Conservation (phyloP, 1,139 yeast species). For the Nakaseomyces glabratus region DNA sequence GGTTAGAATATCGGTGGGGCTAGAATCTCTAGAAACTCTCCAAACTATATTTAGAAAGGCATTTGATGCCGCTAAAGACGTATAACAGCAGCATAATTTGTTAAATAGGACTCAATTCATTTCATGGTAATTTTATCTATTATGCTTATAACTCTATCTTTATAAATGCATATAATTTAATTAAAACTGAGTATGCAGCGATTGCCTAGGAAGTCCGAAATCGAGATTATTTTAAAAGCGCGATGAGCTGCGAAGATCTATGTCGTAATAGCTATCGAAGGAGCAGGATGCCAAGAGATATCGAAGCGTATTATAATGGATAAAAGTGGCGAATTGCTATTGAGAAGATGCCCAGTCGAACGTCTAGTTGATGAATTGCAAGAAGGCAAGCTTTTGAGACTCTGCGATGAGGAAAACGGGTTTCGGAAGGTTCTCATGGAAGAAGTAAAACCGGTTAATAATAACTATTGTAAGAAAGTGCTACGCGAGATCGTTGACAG, state of each 20-base stretch:
- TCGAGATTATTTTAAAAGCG: too few relatives aligned
- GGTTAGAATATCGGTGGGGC: conserved; percentile 79
- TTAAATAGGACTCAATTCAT: too few relatives aligned
- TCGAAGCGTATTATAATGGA: too few relatives aligned
- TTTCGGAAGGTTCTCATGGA: neutral
- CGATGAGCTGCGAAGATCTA: too few relatives aligned
- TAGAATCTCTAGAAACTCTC: conserved; percentile 41
- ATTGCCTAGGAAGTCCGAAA: too few relatives aligned
- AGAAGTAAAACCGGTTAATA: neutral
- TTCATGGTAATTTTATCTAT: too few relatives aligned
- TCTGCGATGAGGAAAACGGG: neutral
- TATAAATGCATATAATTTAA: too few relatives aligned
- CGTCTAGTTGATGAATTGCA: neutral
- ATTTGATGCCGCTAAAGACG: conserved; percentile 32
- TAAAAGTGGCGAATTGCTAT: neutral
- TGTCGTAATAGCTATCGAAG: too few relatives aligned
- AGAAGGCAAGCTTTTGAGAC: neutral
- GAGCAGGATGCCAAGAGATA: too few relatives aligned
- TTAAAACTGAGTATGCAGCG: too few relatives aligned
- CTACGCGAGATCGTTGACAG: conserved; percentile 1
- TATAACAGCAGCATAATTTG: too few relatives aligned
- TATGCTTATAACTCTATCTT: too few relatives aligned
- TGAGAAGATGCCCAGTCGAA: conserved; percentile 1
- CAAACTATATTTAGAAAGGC: conserved; percentile 42
- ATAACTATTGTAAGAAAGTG: neutral